Evolutionary conservation across 2,329 filamentous ascomycete species (phyloP), one percentile per base, ranked within the genome.

Genomic region (Calonectria pseudoturangicola): DNA sequence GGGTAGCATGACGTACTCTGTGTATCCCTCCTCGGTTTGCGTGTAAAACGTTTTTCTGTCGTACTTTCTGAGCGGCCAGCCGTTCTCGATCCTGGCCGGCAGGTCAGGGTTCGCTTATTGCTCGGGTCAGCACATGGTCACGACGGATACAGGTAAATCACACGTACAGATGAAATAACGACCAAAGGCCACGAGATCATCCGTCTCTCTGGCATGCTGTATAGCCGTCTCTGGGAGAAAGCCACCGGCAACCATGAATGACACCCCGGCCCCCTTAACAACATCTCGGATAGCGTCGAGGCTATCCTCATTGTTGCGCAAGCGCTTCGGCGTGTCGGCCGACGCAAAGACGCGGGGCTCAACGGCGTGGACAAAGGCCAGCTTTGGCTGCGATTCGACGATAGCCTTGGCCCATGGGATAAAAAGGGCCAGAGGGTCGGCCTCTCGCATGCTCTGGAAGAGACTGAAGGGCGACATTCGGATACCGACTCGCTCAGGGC

Each of bases 401-500:
- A 91, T 86, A 18, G 93, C 79, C 77, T 93, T 85, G 1, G 84
- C 84, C 81, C 93, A 94, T 0, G 92, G 89, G 15, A 90, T 77
- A 0, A 79, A 79, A 16, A 79, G 60, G 2, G 62, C 48, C 15
- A 76, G n/a, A 10, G 92, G 91, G 47, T 94, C 87, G 0, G 82
- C 78, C 89, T 93, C 93, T 5, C 85, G 83, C 92, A 94, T 92
- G 45, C 87, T 88, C 75, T 93, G 90, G 84, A 92, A 93, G 0
- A 82, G 82, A 63, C 87, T 89, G 83, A 88, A 93, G 0, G 92
- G 92, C 3, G 86, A 89, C 30, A 94, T 82, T 7, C 92, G 88
- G 56, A 93, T 88, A 3, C 86, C 90, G 7, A 88, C 86, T 43
- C 85, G 85, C 7, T 92, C 87, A 0, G 88, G 82, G 9, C 91